phyloP scores from a whole-genome alignment of 495 filamentous ascomycete species.

The Talaromyces ruber region DNA sequence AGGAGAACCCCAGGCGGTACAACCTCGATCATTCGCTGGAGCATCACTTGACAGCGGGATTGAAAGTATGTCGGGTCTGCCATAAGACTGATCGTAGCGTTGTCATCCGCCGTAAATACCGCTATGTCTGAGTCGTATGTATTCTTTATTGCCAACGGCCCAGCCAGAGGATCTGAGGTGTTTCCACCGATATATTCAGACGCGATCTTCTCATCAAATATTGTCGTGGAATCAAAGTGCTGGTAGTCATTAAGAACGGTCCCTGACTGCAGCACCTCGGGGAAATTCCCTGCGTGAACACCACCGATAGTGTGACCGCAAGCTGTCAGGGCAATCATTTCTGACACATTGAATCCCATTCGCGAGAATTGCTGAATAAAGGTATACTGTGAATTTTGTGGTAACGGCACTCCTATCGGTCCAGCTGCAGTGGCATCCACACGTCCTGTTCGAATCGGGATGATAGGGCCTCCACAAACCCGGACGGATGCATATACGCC shows the following conservation, averaged over 20 bases:
- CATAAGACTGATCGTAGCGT: slow-evolving; percentile 45
- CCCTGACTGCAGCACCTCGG: slow-evolving; percentile 38
- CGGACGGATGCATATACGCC: slow-evolving; percentile 49
- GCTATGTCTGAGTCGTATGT: slow-evolving; percentile 45
- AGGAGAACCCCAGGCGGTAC: slow-evolving; percentile 44
- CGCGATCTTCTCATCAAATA: slow-evolving; percentile 47
- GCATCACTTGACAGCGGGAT: slow-evolving; percentile 38
- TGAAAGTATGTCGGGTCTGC: slow-evolving; percentile 29
- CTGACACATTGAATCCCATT: slow-evolving; percentile 45
- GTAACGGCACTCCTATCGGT: slow-evolving; percentile 47
- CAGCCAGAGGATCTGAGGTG: slow-evolving; percentile 3
- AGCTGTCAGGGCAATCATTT: slow-evolving; percentile 54
- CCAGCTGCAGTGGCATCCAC: slow-evolving; percentile 44
- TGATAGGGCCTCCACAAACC: slow-evolving; percentile 47
- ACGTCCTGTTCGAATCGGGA: slow-evolving; percentile 47
- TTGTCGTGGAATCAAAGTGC: slow-evolving; percentile 34
- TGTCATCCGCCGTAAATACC: slow-evolving; percentile 48
- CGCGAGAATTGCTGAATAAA: slow-evolving; percentile 47
- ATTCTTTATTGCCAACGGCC: slow-evolving; percentile 2
- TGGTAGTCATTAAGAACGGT: slow-evolving; percentile 38
- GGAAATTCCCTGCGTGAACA: slow-evolving; percentile 48
- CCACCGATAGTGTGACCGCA: slow-evolving; percentile 57
- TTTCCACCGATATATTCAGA: slow-evolving; percentile 48
- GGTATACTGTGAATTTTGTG: slow-evolving; percentile 41
- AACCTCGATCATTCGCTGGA: slow-evolving; percentile 54